phyloP scores from a whole-genome alignment of 306 rosid species.

The Vicia villosa region DNA sequence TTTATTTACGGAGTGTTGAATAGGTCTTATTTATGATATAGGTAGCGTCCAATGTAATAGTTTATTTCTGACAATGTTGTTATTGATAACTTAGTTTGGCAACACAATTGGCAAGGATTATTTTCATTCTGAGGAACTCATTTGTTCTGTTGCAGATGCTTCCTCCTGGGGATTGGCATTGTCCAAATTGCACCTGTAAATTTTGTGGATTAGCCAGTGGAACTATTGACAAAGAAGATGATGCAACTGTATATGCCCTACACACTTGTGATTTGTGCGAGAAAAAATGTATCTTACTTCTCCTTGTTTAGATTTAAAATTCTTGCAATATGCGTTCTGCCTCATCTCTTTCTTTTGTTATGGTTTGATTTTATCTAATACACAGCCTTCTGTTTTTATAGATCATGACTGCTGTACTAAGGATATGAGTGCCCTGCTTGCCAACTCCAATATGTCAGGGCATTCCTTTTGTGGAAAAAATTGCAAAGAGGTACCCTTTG shows the following conservation, averaged over 20 bases:
- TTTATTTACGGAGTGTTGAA: neutral
- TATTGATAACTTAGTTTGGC: constrained; percentile 29
- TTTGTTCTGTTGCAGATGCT: constrained; percentile 67
- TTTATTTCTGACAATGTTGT: constrained; percentile 9
- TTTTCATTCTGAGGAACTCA: constrained; percentile 34
- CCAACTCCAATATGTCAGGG: constrained; percentile 35
- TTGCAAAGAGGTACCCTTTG: constrained; percentile 81
- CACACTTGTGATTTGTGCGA: constrained; percentile 77
- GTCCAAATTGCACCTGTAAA: constrained; percentile 93
- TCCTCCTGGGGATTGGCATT: constrained; percentile 95
- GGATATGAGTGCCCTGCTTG: constrained; percentile 51
- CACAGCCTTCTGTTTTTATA: constrained; percentile 40
- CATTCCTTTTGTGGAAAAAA: constrained; percentile 72
- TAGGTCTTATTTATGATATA: constrained; percentile 11
- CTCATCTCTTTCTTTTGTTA: constrained; percentile 28
- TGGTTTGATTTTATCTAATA: constrained; percentile 23
- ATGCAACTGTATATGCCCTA: constrained; percentile 39
- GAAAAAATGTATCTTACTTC: constrained; percentile 75
- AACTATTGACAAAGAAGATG: constrained; percentile 41
- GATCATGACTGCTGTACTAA: constrained; percentile 70
- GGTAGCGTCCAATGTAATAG: neutral
- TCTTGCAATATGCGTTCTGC: constrained; percentile 22
- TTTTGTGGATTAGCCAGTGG: constrained; percentile 68
- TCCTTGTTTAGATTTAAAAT: constrained; percentile 29
- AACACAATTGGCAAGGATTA: constrained; percentile 18